These are phyloP conservation scores for Lachnellula hyalina DNA, from an alignment of 2,329 filamentous ascomycete genomes.

Conservation along the genomic window DNA sequence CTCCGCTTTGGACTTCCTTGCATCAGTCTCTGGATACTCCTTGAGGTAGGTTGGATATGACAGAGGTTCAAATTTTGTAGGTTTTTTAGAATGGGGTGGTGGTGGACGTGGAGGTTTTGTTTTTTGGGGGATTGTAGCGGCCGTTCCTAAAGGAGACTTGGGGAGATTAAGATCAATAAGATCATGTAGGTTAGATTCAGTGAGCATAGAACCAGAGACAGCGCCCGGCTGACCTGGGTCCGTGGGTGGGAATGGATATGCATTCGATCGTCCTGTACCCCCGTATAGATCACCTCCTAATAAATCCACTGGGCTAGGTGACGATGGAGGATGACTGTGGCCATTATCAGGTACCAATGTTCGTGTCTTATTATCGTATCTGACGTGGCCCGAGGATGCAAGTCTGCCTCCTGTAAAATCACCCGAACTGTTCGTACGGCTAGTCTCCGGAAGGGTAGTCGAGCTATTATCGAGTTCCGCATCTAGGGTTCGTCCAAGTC, in stretches of 20 bases:
- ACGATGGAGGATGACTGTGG: slow-evolving; percentile 9
- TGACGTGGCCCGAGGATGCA: slow-evolving; percentile 20
- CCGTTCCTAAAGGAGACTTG: slow-evolving; percentile 15
- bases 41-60: slow-evolving; percentile 33
- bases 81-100: slow-evolving; percentile 19
- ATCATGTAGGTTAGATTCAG: slow-evolving; percentile 22
- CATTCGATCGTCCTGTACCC: slow-evolving; percentile 21
- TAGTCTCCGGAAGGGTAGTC: slow-evolving; percentile 18
- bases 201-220: slow-evolving; percentile 24
- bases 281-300: slow-evolving; percentile 20
- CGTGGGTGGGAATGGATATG: slow-evolving; percentile 29
- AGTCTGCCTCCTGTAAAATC: slow-evolving; percentile 14
- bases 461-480: slow-evolving; percentile 23
- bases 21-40: slow-evolving; percentile 31
- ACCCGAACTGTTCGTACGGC: slow-evolving; percentile 19
- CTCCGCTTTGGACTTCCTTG: slow-evolving; percentile 23
- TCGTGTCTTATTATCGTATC: slow-evolving; percentile 31
- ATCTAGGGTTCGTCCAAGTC: slow-evolving; percentile 26
- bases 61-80: slow-evolving; percentile 34
- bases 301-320: slow-evolving; percentile 22
- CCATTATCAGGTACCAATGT: slow-evolving; percentile 24
- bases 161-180: slow-evolving; percentile 21
- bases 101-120: slow-evolving; percentile 29
- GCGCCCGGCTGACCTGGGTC: slow-evolving; percentile 26
- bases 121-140: slow-evolving; percentile 18